Evolutionary conservation across 1,284 basidiomycete species (phyloP), one percentile per base, ranked within the genome.

Genomic region (Austropuccinia psidii): DNA sequence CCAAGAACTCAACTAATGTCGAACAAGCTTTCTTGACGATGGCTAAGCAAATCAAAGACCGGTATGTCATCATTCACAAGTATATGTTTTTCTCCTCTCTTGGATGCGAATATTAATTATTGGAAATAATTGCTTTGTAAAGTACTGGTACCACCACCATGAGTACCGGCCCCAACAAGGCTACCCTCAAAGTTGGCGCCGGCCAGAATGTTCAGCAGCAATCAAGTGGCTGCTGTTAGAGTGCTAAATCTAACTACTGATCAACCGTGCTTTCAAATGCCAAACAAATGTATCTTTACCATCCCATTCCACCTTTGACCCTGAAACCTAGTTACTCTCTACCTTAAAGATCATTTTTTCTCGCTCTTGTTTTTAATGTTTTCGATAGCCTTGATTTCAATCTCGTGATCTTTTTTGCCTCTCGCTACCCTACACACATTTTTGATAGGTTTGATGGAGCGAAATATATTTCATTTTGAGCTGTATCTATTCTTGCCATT

Each of bases 41-140:
- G 49, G 52, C 31, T 21, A 96, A 96, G 84, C 93, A 97, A 84
- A 97, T 96, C 83, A 96, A 96, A 84, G 93, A 96, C 83, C 88
- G 83, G 83, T 83, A 60, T 19, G 15, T 41, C 24, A 17, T 35
- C 27, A 41, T 17, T 49, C 35, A 3, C 19, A 19, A 2, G 17
- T 4, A 11, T 47, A 39, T 21, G 31, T n/a, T 45, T 41, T n/a
- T 19, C 45, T 29, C 37, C 27, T 52, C 17, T 31, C 3, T 15
- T 13, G 2, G 6, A 33, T 8, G 17, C 29, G 27, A 4, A n/a
- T 5, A 5, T 58, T 64, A 15, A 21, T 17, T 43, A n/a, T 37
- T 55, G 65, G 24, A 54, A 21, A 35, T 8, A 35, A 45, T 74
- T 37, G 73, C 60, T 37, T 73, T 4, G 45, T n/a, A 9, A 76